phyloP scores from a whole-genome alignment of 805 yeast species.

The Candida qinlingensis region DNA sequence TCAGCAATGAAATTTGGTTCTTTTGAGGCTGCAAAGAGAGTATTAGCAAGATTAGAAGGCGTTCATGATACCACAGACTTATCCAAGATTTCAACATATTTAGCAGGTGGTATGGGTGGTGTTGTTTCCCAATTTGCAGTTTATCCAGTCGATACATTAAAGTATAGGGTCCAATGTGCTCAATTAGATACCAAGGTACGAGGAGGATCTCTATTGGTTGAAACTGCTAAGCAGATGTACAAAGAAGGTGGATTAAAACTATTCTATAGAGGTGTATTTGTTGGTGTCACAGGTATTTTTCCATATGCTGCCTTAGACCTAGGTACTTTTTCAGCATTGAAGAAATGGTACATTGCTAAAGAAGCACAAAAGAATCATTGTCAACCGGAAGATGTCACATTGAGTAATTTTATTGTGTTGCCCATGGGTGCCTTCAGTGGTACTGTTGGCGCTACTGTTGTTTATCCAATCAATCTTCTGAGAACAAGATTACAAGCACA shows the following conservation, averaged over 20 bases:
- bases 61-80: slow-evolving; percentile 62
- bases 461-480: slow-evolving; percentile 86
- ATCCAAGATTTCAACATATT: slow-evolving; percentile 72
- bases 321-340: slow-evolving; percentile 87
- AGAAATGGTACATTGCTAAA: slow-evolving; percentile 63
- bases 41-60: slow-evolving; percentile 72
- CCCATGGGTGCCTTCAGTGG: slow-evolving; percentile 95
- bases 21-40: slow-evolving; percentile 78
- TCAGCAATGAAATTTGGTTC: slow-evolving; percentile 97
- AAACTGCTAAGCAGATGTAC: slow-evolving; percentile 75
- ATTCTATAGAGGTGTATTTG: slow-evolving; percentile 83
- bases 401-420: slow-evolving; percentile 77
- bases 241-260: slow-evolving; percentile 69
- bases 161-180: slow-evolving; percentile 91
- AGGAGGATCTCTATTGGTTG: slow-evolving; percentile 55
- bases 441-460: slow-evolving; percentile 91
- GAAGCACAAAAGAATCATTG: slow-evolving; percentile 51
- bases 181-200: slow-evolving; percentile 56
- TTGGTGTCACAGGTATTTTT: slow-evolving; percentile 93
- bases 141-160: slow-evolving; percentile 92
- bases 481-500: slow-evolving; percentile 97
- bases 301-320: slow-evolving; percentile 96
- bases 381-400: slow-evolving; percentile 58
- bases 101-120: slow-evolving; percentile 97
- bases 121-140: slow-evolving; percentile 88